Base-by-base conservation (phyloP, 2,329 filamentous ascomycete species). In the Huntiella moniliformis region DNA sequence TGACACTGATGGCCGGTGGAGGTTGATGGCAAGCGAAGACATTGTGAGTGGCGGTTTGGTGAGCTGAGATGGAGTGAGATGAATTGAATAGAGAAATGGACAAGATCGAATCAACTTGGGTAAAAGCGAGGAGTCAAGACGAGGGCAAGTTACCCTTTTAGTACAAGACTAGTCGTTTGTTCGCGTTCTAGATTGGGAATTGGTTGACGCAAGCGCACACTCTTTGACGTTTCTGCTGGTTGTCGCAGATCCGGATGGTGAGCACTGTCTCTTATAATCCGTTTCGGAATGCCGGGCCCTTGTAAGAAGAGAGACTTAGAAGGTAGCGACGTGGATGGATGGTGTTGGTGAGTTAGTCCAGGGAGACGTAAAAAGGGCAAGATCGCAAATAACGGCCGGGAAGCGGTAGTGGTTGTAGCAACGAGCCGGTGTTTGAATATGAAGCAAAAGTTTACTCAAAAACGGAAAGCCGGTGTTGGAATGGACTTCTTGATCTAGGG, bases 1-100 rank as follows among this genome's bases (percentile, higher is more conserved):
- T 5, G 48, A 38, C 36, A 50, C 42, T 7, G 44, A 31, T 13
- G 48, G 48, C 35, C 48, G 39, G 41, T 50, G 40, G 15, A 50
- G 44, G 18, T 32, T 31, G 44, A 46, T 12, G 44, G 42, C 32
- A 16, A 42, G 16, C 36, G 39, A 31, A 37, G 42, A 37, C 17
- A 42, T 41, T 33, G 42, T 50, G 35, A 22, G 33, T 22, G 7
- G 16, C 28, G n/a, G 39, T 42, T 17, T 31, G 15, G 22, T 42
- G 37, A 17, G 11, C 5, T 38, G 13, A 38, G 11, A 18, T 15
- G 37, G 37, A 17, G 37, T 39, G 37, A 12, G n/a, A 12, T 39
- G 37, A 28, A 28, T 8, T 28, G 6, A 28, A 28, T 5, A 28
- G 22, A 28, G 3, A 28, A 28, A 7, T 28, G 22, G 22, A 28